phyloP scores from a whole-genome alignment of 1,284 basidiomycete species.

The Ustanciosporium gigantosporum region DNA sequence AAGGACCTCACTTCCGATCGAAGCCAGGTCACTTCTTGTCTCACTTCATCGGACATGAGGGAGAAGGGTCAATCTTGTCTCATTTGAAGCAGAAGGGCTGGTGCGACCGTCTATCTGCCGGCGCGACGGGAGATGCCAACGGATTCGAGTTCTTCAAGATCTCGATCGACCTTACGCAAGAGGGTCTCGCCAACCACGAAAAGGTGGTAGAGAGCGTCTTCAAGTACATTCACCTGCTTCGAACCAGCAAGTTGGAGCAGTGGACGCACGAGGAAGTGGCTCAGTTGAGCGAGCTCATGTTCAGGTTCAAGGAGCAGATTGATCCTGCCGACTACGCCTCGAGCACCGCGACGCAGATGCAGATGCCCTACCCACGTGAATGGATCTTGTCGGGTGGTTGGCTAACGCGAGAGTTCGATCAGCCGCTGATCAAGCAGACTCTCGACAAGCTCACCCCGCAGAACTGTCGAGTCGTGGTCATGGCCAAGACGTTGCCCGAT shows the following conservation, averaged over 20 bases:
- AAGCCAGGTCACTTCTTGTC: slow-evolving; percentile 80
- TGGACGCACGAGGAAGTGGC: slow-evolving; percentile 81
- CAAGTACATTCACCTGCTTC: slow-evolving; percentile 86
- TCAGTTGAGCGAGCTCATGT: slow-evolving; percentile 74
- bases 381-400: slow-evolving; percentile 76
- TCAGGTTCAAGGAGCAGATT: slow-evolving; percentile 86
- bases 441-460: slow-evolving; percentile 70
- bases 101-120: slow-evolving; percentile 78
- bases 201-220: slow-evolving; percentile 75
- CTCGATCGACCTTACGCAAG: slow-evolving; percentile 76
- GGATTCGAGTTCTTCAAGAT: slow-evolving; percentile 90
- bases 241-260: slow-evolving; percentile 69
- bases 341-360: slow-evolving; percentile 75
- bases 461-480: slow-evolving; percentile 74
- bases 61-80: slow-evolving; percentile 86
- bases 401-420: slow-evolving; percentile 78
- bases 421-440: slow-evolving; percentile 69
- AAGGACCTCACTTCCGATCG: slow-evolving; percentile 74
- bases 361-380: slow-evolving; percentile 78
- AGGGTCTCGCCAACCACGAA: slow-evolving; percentile 86
- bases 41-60: slow-evolving; percentile 94
- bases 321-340: slow-evolving; percentile 80
- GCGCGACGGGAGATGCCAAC: slow-evolving; percentile 70
- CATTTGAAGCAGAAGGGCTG: slow-evolving; percentile 91
- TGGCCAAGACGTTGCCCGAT: slow-evolving; percentile 67